phyloP scores from a whole-genome alignment of 495 filamentous ascomycete genomes.

The Xylaria grammica region DNA sequence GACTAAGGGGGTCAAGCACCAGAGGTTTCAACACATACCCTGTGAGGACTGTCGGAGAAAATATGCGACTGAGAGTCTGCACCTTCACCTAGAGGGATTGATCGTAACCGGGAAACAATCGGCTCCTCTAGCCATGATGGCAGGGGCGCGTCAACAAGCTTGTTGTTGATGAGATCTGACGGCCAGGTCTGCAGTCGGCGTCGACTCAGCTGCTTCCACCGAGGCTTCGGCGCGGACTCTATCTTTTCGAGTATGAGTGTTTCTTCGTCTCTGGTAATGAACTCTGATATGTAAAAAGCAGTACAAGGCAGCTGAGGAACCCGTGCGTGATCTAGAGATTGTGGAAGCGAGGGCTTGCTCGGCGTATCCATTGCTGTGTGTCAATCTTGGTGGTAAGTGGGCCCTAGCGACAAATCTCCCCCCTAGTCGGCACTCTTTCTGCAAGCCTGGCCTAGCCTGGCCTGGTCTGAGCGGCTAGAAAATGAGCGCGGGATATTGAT shows the following conservation, averaged over 20 bases:
- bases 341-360: conserved; percentile 36
- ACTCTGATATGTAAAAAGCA: conserved; percentile 87
- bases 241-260: conserved; percentile 69
- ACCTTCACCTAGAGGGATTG: conserved; percentile 45
- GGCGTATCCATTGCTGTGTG: conserved; percentile 8
- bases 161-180: conserved; percentile 73
- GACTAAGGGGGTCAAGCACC: too few species aligned
- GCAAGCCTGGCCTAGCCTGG: not conserved
- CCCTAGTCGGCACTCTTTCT: not conserved
- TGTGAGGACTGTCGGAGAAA: conserved; percentile 75
- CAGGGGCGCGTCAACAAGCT: conserved; percentile 74
- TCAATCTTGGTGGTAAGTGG: not conserved
- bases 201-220: conserved; percentile 84
- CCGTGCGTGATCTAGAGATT: conserved; percentile 55
- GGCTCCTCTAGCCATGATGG: conserved; percentile 78
- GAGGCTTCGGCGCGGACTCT: conserved; percentile 67
- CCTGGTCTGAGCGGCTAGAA: not conserved
- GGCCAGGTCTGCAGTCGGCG: conserved; percentile 92
- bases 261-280: conserved; percentile 82
- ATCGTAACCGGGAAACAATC: conserved; percentile 69
- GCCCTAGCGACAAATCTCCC: not conserved
- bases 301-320: conserved; percentile 66
- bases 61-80: conserved; percentile 46
- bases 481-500: not conserved
- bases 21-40: too few species aligned